A percentile compares a stretch with the other conserved stretches of the same genome.
These are phyloP conservation scores for Schizosaccharomyces versatilis DNA, from an alignment of 1,139 yeast species.

Conservation along the genomic window DNA sequence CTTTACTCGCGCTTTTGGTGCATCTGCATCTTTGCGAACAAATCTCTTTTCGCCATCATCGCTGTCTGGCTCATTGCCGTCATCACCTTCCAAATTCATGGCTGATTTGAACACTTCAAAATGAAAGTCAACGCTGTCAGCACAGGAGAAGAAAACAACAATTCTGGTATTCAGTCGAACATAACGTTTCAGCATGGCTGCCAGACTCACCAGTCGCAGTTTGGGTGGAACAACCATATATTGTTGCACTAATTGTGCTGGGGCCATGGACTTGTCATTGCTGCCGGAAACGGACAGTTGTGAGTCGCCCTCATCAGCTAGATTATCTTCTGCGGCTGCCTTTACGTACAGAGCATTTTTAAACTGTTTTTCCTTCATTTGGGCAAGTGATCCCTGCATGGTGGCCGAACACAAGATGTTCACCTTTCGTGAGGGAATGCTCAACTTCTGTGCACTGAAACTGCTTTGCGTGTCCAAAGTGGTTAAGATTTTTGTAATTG, in stretches of 20 bases:
- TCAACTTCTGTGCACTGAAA: constrained; percentile 22
- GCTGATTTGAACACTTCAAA: constrained; percentile 40
- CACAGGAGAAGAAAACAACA: constrained; percentile 75
- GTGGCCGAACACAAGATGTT: constrained; percentile 89
- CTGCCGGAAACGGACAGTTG: constrained; percentile 9
- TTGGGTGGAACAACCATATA: constrained; percentile 76
- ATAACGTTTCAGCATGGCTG: constrained; percentile 29
- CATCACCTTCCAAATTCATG: constrained; percentile 16
- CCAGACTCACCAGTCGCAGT: constrained; percentile 58
- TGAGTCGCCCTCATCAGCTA: constrained; percentile 17
- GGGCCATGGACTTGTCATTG: constrained; percentile 30
- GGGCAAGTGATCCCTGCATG: constrained; percentile 54
- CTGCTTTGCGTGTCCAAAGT: constrained; percentile 25
- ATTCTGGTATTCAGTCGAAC: constrained; percentile 27
- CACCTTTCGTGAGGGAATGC: constrained; percentile 46
- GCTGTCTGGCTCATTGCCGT: constrained; percentile 9
- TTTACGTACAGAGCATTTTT: constrained; percentile 46
- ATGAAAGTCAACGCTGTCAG: constrained; percentile 88
- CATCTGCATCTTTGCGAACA: no score
- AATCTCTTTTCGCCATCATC: no score
- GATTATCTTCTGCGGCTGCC: constrained; percentile 10
- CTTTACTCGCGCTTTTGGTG: constrained; percentile 10
- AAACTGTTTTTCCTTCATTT: constrained; percentile 57
- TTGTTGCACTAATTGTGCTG: constrained; percentile 71
- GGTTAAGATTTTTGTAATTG: constrained; percentile 46